Evolutionary conservation across 1,284 basidiomycete species (phyloP).

Genomic region (Marasmius sp.): DNA sequence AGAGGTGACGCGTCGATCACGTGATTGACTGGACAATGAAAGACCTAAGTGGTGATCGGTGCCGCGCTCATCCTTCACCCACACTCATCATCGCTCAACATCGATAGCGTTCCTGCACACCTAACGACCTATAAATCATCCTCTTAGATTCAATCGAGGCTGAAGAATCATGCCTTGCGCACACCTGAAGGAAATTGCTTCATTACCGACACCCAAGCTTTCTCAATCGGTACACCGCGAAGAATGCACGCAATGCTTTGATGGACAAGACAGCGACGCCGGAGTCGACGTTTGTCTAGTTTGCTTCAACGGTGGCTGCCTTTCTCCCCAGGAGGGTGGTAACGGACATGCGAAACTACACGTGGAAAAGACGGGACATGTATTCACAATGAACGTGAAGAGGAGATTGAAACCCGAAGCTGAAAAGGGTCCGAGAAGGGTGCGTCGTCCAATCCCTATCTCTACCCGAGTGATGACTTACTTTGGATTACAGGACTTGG

Average conservation of each 20-base stretch:
- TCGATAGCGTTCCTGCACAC: not conserved
- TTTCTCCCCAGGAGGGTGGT: conserved; percentile 46
- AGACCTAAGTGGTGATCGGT: no score
- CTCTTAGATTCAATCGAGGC: not conserved
- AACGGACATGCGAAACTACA: conserved; percentile 69
- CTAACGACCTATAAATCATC: not conserved
- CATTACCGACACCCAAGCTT: conserved; percentile 37
- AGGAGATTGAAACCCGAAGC: conserved; percentile 62
- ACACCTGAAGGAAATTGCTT: conserved; percentile 37
- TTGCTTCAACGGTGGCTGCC: conserved; percentile 94
- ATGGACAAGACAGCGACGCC: conserved; percentile 70
- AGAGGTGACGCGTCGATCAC: not conserved
- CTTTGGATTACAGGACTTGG: conserved; percentile 39
- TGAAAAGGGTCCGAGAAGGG: conserved; percentile 54
- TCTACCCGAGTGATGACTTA: not conserved
- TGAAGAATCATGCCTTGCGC: conserved; percentile 19
- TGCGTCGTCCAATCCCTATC: conserved; percentile 13
- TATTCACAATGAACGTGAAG: conserved; percentile 81
- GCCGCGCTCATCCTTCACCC: not conserved
- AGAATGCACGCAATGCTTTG: conserved; percentile 96
- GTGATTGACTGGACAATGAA: not conserved
- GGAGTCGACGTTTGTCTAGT: conserved; percentile 90
- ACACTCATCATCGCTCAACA: not conserved
- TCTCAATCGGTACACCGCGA: conserved; percentile 72
- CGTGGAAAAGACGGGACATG: conserved; percentile 70